Base-by-base conservation (phyloP, 2,329 filamentous ascomycete genomes). In the Diplodia corticola region DNA sequence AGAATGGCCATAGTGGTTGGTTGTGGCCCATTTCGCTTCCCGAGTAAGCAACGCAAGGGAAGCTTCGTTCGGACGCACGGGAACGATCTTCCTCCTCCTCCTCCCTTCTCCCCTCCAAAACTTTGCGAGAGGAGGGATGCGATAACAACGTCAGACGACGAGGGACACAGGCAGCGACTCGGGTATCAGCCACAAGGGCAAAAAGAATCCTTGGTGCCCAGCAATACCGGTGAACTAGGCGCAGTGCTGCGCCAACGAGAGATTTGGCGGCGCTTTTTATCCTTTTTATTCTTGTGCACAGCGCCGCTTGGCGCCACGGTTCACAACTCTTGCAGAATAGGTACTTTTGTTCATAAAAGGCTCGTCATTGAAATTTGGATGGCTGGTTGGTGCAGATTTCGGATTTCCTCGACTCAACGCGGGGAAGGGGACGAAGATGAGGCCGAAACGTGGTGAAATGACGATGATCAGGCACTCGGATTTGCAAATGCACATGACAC, bases 381-480 rank as follows among this genome's bases (percentile, higher is more conserved):
- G 33, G 50, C n/a, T 53, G 50, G 50, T 26, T 53, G 50, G 26
- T 17, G 49, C 13, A 5, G 26, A 26, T 44, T 44, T 20, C 9
- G 40, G n/a, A 20, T 6, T 35, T 20, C 40, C 17, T 37, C 35
- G 35, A 35, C 33, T 12, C 6, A 35, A n/a, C 37, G 37, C 13
- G 40, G 40, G 40, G 40, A 44, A 44, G 48, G 48, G n/a, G 20
- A 50, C 48, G 13, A 50, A 35, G 9, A 10, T 12, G 33, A 13
- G 48, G 48, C 50, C 50, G 53, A 57, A 57, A 44, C 53, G 22
- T 57, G 4, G 51, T 44, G 53, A 57, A 57, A 57, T 57, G 44
- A 61, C 22, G 57, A 61, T 61, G 57, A 49, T 61, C 57, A 61
- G 37, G 44, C 57, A 49, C 57, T 28, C 54, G 54, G 54, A 55